Evolutionary conservation across 768 basidiomycete genomes (phyloP), one percentile per base, ranked within the genome.

Genomic region (Galerina marginata): DNA sequence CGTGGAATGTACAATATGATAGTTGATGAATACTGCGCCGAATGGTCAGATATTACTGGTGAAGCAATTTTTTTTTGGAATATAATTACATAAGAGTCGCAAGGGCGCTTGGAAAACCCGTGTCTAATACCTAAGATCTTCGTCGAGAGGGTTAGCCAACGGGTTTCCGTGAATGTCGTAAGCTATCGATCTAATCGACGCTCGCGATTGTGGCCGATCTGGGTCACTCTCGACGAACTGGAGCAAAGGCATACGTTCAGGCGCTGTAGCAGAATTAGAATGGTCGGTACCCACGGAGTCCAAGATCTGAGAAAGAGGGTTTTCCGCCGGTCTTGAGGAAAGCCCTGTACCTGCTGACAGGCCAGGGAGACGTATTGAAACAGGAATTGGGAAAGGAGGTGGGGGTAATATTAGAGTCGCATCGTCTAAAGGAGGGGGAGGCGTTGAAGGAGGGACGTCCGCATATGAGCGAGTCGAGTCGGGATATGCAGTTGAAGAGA

Each of bases 391-490:
- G 65, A 66, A 66, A 26, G 67, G 67, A 43, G 64, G 67, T 0
- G 65, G 65, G 5, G 64, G 67, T 1, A 53, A 63, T 14, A 68
- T 58, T 37, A 61, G 25, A 14, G 58, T 38, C 3, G 51, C 16
- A 15, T 65, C 65, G 1, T 70, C 66, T 36, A 61, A 36, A 9
- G 59, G 59, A 14, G 71, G 71, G 4, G 71, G 71, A 4, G 70
- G 71, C 5, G 65, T 58, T 14, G 65, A 60, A 33, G 72, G 70
- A 14, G 74, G 72, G n/a, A 75, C 62, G 50, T 75, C 71, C 46
- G 74, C 72, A 52, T 75, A 75, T 6, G 72, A 71, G 9, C 60
- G 59, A 29, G 56, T 43, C 58, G 54, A 20, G 48, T 23, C 11
- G 37, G 20, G 48, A 53, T 63, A 58, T 48, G 58, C 56, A 59